phyloP scores from a whole-genome alignment of 2,329 filamentous ascomycete genomes.

The Dendrostoma leiphaemia region DNA sequence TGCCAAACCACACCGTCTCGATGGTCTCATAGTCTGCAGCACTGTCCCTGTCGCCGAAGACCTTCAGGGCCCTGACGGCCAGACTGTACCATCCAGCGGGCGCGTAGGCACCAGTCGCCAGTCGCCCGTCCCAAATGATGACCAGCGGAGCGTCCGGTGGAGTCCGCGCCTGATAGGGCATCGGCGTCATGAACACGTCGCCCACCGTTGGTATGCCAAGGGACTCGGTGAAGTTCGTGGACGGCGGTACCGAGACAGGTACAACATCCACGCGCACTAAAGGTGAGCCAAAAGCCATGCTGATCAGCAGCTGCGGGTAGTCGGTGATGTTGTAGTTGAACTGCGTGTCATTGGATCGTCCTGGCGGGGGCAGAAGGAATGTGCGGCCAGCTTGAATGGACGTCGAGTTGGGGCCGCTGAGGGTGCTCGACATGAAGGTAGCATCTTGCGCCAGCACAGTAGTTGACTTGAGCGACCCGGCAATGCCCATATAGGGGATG shows the following conservation, averaged over 20 bases:
- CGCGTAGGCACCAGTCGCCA: conserved; percentile 46
- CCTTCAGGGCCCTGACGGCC: conserved; percentile 44
- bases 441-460: conserved; percentile 30
- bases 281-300: conserved; percentile 44
- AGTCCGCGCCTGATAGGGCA: conserved; percentile 18
- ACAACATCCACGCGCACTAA: conserved; percentile 44
- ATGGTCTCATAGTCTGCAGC: conserved; percentile 45
- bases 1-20: conserved; percentile 41
- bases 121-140: conserved; percentile 42
- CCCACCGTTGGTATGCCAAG: conserved; percentile 42
- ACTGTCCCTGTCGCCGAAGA: conserved; percentile 47
- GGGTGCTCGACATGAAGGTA: conserved; percentile 32
- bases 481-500: conserved; percentile 38
- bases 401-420: conserved; percentile 29
- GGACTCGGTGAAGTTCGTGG: conserved; percentile 25
- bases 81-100: conserved; percentile 50
- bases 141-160: conserved; percentile 22
- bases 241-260: conserved; percentile 30
- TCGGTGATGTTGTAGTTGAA: conserved; percentile 24
- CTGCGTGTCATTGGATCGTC: conserved; percentile 30
- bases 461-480: conserved; percentile 35
- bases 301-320: conserved; percentile 39
- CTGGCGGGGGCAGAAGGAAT: conserved; percentile 41
- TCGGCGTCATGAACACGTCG: conserved; percentile 41
- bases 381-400: conserved; percentile 32